Conservation (phyloP, 345 rosid species). For the Citrus hindsii region DNA sequence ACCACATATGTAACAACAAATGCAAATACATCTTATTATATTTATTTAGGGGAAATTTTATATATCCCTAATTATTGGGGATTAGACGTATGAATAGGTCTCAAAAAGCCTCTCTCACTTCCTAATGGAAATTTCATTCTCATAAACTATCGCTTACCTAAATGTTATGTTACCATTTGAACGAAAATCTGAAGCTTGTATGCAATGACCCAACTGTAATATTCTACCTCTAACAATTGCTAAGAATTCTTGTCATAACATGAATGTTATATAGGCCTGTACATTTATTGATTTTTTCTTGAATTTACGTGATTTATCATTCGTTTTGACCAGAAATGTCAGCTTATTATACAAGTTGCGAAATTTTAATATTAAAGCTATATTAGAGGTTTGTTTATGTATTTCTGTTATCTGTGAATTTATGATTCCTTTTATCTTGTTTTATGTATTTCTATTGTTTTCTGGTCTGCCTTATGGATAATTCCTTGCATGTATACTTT, state of each 20-base stretch:
- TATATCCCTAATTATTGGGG: neutral
- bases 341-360: neutral
- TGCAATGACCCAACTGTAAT: neutral
- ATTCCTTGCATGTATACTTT: neutral
- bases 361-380: neutral
- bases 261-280: neutral
- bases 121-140: neutral
- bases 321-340: neutral
- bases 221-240: neutral
- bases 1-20: neutral
- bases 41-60: neutral
- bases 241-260: neutral
- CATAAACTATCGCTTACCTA: neutral
- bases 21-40: neutral
- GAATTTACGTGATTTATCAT: neutral
- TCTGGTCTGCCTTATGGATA: neutral
- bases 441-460: neutral
- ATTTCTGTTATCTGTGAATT: neutral
- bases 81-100: neutral
- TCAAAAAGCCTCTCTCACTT: neutral
- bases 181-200: neutral
- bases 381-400: neutral
- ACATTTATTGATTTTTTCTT: neutral
- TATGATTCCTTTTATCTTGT: neutral
- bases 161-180: neutral